phyloP scores from a whole-genome alignment of 2,329 filamentous ascomycete species.

The Teratosphaeria nubilosa region DNA sequence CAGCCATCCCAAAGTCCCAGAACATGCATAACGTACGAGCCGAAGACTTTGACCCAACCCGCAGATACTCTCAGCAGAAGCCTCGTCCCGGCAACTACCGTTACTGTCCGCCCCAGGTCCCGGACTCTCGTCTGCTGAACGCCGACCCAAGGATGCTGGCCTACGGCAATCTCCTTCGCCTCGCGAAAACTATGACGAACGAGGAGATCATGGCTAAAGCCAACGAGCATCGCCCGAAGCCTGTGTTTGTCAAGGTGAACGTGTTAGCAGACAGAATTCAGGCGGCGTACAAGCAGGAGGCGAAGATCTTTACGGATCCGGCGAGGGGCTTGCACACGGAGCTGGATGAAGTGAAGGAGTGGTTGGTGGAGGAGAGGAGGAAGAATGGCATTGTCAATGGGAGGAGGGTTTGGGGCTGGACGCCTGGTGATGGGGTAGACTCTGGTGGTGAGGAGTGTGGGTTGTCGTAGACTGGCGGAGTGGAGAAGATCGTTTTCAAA shows the following conservation, averaged over 20 bases:
- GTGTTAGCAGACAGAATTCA: neutral
- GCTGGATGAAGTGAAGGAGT: neutral
- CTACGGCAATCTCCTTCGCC: slow-evolving; percentile 4
- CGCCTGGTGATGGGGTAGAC: neutral
- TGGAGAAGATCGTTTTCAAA: neutral
- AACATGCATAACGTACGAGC: neutral
- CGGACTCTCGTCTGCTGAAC: slow-evolving; percentile 1
- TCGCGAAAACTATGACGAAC: slow-evolving; percentile 1
- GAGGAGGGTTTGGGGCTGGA: neutral
- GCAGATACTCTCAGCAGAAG: neutral
- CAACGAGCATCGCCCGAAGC: neutral
- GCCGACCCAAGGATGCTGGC: slow-evolving; percentile 3
- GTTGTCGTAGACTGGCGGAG: neutral
- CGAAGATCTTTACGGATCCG: neutral
- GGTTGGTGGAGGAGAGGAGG: neutral
- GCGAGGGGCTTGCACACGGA: neutral
- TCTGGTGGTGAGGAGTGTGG: neutral
- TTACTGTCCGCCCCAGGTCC: neutral
- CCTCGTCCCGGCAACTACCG: neutral
- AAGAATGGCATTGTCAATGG: neutral
- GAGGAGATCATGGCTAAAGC: slow-evolving; percentile 1
- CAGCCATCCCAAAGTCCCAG: neutral
- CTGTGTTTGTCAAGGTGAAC: neutral
- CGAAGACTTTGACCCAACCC: slow-evolving; percentile 1
- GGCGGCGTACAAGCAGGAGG: neutral